These are phyloP conservation scores for Paraphoma sp. DNA, from an alignment of 2,329 filamentous ascomycete genomes.

Conservation along the genomic window DNA sequence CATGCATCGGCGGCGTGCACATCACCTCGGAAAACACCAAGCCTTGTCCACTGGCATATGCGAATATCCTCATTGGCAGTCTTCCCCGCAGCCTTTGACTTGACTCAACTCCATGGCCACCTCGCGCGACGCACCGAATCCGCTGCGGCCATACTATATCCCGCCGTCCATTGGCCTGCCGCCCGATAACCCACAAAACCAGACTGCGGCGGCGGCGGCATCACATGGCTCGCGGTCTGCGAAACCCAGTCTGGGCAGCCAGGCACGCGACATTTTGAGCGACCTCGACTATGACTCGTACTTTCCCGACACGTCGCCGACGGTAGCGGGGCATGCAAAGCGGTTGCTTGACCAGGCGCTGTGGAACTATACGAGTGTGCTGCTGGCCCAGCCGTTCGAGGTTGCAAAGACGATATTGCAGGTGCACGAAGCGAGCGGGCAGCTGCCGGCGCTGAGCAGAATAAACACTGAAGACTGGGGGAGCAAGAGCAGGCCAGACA, in stretches of 20 bases:
- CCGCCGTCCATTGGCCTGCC: slow-evolving; percentile 71
- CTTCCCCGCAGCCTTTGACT: neutral
- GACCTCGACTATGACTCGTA: slow-evolving; percentile 94
- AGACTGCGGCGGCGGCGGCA: slow-evolving; percentile 27
- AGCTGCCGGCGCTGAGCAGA: slow-evolving; percentile 28
- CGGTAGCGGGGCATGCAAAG: slow-evolving; percentile 72
- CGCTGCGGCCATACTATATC: slow-evolving; percentile 74
- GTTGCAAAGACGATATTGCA: slow-evolving; percentile 94
- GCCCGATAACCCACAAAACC: slow-evolving; percentile 50
- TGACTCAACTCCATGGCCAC: slow-evolving; percentile 44
- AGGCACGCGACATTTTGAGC: slow-evolving; percentile 83
- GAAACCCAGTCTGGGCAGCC: slow-evolving; percentile 60
- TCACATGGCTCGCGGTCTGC: slow-evolving; percentile 43
- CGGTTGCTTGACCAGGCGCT: slow-evolving; percentile 82
- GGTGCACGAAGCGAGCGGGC: slow-evolving; percentile 62
- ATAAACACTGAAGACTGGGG: slow-evolving; percentile 22
- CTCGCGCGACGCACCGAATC: slow-evolving; percentile 62
- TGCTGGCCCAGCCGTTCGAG: slow-evolving; percentile 95
- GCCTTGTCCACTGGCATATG: slow-evolving; percentile 6
- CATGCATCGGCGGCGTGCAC: neutral
- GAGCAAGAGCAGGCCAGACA: slow-evolving; percentile 36
- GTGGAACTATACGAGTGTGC: slow-evolving; percentile 88
- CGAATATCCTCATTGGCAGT: slow-evolving; percentile 5
- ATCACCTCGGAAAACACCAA: slow-evolving; percentile 9
- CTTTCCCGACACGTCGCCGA: slow-evolving; percentile 75